Percentiles rank a stretch among this genome's conserved stretches.
Evolutionary conservation across 2,329 filamentous ascomycete genomes (phyloP).

Genomic region (Ophiostoma sp.): DNA sequence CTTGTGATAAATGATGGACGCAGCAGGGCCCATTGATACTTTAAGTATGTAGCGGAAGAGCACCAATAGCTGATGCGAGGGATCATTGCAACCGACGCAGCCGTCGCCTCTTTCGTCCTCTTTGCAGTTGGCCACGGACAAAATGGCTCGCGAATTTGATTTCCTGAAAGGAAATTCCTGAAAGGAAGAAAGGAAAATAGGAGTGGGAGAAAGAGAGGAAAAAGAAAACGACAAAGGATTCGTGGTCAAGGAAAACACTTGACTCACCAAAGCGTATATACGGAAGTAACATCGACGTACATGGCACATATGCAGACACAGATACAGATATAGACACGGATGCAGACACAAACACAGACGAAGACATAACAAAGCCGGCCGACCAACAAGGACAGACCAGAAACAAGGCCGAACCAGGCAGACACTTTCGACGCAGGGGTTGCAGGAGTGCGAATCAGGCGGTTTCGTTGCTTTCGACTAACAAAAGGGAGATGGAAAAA

Average conservation of each 20-base stretch:
- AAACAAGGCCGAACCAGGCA: neutral
- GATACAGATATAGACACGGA: neutral
- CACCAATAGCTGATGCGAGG: neutral
- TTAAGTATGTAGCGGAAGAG: neutral
- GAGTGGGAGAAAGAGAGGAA: too few relatives aligned
- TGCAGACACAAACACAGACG: neutral
- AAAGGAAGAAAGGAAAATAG: too few relatives aligned
- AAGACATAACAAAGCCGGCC: too few relatives aligned
- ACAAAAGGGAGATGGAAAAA: too few relatives aligned
- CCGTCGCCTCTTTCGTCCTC: neutral
- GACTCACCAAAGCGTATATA: too few relatives aligned
- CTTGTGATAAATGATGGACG: neutral
- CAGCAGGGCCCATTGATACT: neutral
- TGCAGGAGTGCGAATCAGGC: neutral
- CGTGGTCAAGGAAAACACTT: too few relatives aligned
- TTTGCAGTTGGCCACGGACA: too few relatives aligned
- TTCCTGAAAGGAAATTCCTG: too few relatives aligned
- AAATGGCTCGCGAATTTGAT: too few relatives aligned
- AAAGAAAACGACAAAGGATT: too few relatives aligned
- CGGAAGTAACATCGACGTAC: too few relatives aligned
- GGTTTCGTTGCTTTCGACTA: too few relatives aligned
- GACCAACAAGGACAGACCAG: neutral
- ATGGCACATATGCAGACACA: neutral
- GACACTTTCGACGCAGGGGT: neutral
- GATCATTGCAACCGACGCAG: neutral